Conservation (phyloP, 345 rosid genomes). For the Geranium rotundifolium region DNA sequence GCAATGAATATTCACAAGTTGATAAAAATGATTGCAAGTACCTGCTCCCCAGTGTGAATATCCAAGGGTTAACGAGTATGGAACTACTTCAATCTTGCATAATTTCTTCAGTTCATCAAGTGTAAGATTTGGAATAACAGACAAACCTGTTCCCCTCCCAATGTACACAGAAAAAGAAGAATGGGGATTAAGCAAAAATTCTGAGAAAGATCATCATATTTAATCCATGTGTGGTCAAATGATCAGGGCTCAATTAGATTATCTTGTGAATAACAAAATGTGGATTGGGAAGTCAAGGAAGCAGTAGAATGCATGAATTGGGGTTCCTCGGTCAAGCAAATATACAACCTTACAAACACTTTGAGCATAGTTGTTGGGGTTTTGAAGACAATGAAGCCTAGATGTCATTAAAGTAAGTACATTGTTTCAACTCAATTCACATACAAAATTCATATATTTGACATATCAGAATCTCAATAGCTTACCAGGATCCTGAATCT, state of each 20-base stretch:
- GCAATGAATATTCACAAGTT: not conserved
- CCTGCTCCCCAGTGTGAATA: constrained; percentile 95
- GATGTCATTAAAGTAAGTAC: too few species aligned
- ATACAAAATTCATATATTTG: not conserved
- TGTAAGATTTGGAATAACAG: constrained; percentile 46
- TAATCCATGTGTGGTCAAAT: not conserved
- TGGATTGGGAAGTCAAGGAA: not conserved
- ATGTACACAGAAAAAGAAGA: constrained; percentile 3
- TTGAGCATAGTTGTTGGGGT: too few species aligned
- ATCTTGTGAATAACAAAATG: not conserved
- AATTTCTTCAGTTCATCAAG: constrained; percentile 50
- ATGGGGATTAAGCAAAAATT: not conserved
- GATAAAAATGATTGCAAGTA: constrained; percentile 2
- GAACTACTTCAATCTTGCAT: constrained; percentile 50
- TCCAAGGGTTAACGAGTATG: constrained; percentile 64
- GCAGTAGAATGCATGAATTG: not conserved
- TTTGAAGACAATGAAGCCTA: too few species aligned
- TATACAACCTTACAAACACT: too few species aligned
- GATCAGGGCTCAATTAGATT: not conserved
- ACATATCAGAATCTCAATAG: not conserved
- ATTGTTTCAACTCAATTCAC: not conserved
- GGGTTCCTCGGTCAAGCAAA: too few species aligned
- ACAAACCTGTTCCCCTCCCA: constrained; percentile 49
- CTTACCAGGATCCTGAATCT: constrained; percentile 48
- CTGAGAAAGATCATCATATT: not conserved